These are phyloP conservation scores for Conticribra weissflogii DNA, from an alignment of 108 stramenopile species.

Conservation along the genomic window DNA sequence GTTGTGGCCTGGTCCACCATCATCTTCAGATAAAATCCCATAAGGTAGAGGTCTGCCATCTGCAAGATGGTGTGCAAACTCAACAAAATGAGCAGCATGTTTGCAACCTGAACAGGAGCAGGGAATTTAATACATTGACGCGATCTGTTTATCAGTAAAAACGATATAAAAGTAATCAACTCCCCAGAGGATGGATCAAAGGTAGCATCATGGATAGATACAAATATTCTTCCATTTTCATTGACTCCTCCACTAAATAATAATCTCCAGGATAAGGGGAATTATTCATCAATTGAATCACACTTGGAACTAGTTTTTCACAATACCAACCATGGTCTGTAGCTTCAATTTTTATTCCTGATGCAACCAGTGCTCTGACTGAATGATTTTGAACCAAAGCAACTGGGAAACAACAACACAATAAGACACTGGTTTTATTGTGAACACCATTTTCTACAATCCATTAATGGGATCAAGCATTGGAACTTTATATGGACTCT, in stretches of 20 bases:
- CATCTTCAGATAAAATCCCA: not conserved
- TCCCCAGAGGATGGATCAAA: conserved; percentile 4
- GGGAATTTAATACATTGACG: no score
- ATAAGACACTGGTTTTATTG: not conserved
- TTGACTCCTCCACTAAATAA: not conserved
- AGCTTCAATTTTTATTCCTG: not conserved
- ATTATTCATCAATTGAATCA: not conserved
- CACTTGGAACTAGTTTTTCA: not conserved
- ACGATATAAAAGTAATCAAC: no score
- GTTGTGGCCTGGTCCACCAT: conserved; percentile 14
- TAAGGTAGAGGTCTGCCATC: not conserved
- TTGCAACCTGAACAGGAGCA: no score
- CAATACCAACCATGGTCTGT: not conserved
- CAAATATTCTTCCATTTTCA: not conserved
- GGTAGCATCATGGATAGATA: not conserved
- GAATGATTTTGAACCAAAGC: not conserved
- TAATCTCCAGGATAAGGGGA: not conserved
- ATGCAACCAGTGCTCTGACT: not conserved
- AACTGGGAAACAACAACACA: not conserved
- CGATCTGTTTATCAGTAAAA: no score
- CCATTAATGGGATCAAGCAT: not conserved
- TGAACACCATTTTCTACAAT: not conserved
- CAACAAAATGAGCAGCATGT: conserved; percentile 8
- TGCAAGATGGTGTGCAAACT: not conserved
- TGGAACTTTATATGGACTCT: not conserved